A percentile compares a stretch with the other conserved stretches of the same genome.
phyloP scores from a whole-genome alignment of 371 early-diverging fungal genomes.

The Dinochytrium kinnereticum region DNA sequence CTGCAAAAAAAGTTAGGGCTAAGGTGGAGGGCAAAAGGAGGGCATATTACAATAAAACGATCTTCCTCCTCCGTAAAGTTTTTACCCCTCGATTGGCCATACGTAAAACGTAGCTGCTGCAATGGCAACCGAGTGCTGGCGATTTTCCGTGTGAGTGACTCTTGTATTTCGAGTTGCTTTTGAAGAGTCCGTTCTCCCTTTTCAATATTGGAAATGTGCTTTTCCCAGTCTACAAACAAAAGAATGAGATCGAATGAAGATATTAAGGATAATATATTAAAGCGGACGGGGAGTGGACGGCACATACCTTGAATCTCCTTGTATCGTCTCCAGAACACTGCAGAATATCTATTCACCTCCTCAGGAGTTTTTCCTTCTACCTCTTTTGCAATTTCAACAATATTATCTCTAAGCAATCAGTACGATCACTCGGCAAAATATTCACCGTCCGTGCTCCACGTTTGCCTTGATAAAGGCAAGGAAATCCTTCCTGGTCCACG shows the following conservation, averaged over 20 bases:
- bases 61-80: slow-evolving; percentile 96
- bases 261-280: slow-evolving; percentile 1
- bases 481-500: slow-evolving; percentile 96
- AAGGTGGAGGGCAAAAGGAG: background rate
- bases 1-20: too few relatives aligned
- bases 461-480: slow-evolving; percentile 84
- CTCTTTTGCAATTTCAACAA: slow-evolving; percentile 78
- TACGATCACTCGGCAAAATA: background rate
- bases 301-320: slow-evolving; percentile 71
- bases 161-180: slow-evolving; percentile 81
- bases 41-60: slow-evolving; percentile 75
- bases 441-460: slow-evolving; percentile 84
- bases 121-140: slow-evolving; percentile 76
- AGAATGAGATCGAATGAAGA: background rate
- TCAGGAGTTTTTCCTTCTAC: slow-evolving; percentile 88
- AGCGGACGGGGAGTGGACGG: background rate
- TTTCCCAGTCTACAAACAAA: slow-evolving; percentile 70
- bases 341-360: slow-evolving; percentile 83
- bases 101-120: slow-evolving; percentile 84
- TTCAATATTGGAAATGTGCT: slow-evolving; percentile 84
- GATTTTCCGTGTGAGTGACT: slow-evolving; percentile 74
- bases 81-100: slow-evolving; percentile 83
- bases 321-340: slow-evolving; percentile 87
- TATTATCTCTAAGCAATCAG: slow-evolving; percentile 58
- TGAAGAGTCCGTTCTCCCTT: slow-evolving; percentile 84